phyloP scores from a whole-genome alignment of 208 protist species.

The Tritrichomonas musculus region DNA sequence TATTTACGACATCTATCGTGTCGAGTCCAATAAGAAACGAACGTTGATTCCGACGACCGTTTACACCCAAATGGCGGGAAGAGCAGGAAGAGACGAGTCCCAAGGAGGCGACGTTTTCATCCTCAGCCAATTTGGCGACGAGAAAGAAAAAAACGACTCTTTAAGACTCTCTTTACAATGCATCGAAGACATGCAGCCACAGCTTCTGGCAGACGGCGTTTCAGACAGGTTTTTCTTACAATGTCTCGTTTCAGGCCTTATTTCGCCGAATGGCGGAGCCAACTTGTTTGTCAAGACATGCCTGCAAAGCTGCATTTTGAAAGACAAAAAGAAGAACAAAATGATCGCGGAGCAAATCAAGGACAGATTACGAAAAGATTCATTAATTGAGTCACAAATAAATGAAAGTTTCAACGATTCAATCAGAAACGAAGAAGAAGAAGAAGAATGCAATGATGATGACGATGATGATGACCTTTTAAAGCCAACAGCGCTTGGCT shows the following conservation, averaged over 20 bases:
- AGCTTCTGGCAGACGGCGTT: neutral
- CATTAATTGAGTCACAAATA: neutral
- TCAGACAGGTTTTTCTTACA: neutral
- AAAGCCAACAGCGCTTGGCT: neutral
- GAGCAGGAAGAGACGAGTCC: neutral
- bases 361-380: too few species aligned
- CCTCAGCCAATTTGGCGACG: neutral
- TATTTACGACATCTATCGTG: neutral
- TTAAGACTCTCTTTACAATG: neutral
- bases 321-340: too few species aligned
- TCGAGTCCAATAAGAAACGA: too few species aligned
- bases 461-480: neutral
- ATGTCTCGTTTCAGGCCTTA: neutral
- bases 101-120: neutral
- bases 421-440: too few species aligned
- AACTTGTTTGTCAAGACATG: neutral
- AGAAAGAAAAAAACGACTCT: neutral
- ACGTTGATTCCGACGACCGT: neutral
- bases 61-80: constrained; percentile 8
- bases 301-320: neutral
- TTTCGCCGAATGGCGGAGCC: neutral
- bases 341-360: too few species aligned
- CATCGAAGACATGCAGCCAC: neutral
- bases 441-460: too few species aligned
- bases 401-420: neutral